A percentile compares a stretch with the other conserved stretches of the same genome.
Conservation (phyloP, 441 rosid species). For the Corymbia calophylla region DNA sequence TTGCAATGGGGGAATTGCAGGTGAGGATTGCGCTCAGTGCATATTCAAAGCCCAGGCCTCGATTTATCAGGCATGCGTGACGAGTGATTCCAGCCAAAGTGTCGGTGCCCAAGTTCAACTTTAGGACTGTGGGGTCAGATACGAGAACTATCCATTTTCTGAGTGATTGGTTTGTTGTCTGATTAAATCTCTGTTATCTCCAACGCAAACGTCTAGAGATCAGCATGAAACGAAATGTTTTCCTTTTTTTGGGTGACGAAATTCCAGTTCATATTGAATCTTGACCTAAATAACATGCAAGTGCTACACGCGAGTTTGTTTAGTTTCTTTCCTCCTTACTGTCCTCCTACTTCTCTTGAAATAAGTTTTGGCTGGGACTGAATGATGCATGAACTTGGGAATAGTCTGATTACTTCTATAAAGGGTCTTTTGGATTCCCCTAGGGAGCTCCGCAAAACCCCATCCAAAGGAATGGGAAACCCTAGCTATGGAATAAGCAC, state of each 20-base stretch:
- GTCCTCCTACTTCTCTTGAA: neutral
- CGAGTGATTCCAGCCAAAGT: neutral
- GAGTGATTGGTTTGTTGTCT: neutral
- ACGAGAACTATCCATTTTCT: neutral
- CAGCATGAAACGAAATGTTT: too few relatives aligned
- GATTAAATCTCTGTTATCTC: neutral
- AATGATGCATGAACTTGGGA: neutral
- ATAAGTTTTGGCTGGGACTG: neutral
- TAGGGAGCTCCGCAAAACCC: neutral
- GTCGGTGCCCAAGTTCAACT: neutral
- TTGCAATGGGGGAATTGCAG: neutral
- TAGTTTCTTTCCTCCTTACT: neutral
- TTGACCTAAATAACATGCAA: too few relatives aligned
- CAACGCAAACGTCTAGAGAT: neutral
- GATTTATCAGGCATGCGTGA: neutral
- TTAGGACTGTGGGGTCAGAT: neutral
- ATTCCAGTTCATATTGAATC: too few relatives aligned
- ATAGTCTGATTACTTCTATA: neutral
- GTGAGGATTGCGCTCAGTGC: neutral
- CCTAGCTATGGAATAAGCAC: neutral
- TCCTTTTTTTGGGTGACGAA: too few relatives aligned
- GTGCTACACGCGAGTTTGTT: neutral
- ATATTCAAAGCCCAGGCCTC: neutral
- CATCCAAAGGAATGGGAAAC: neutral
- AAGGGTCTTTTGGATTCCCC: too few relatives aligned